Conservation (phyloP, 2,329 filamentous ascomycete species). For the Colletotrichum horii region DNA sequence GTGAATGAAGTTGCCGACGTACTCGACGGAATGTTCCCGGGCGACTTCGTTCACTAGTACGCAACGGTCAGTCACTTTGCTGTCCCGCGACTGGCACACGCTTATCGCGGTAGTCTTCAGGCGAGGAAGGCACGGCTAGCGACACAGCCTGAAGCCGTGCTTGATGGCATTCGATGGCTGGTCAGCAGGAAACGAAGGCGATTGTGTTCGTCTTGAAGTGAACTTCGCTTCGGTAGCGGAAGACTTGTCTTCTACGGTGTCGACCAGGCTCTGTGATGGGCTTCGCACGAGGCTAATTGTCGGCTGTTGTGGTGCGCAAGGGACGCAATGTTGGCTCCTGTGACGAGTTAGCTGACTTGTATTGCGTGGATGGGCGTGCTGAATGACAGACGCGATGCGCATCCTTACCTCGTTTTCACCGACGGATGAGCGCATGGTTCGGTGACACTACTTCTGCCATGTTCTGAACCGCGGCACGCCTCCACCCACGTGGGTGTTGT, state of each 20-base stretch:
- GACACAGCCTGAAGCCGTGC: conserved; percentile 32
- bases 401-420: not conserved
- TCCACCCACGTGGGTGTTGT: not conserved
- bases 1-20: conserved; percentile 51
- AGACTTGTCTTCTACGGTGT: conserved; percentile 46
- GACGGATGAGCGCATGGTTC: not conserved
- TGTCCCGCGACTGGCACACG: not conserved
- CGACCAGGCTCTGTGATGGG: conserved; percentile 46
- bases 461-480: not conserved
- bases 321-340: not conserved
- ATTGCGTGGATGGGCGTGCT: not conserved
- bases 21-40: not conserved
- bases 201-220: conserved; percentile 58
- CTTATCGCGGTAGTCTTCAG: conserved; percentile 57
- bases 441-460: rapidly evolving
- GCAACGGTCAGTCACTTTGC: not conserved
- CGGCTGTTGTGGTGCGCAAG: not conserved
- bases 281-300: not conserved
- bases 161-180: conserved; percentile 42
- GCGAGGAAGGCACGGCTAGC: conserved; percentile 51
- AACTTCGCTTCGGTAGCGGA: conserved; percentile 41
- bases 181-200: conserved; percentile 51
- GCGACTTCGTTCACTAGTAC: not conserved
- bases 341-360: not conserved
- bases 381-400: not conserved